These are phyloP conservation scores for Pythium volutum DNA, from an alignment of 352 stramenopile genomes.

Conservation along the genomic window DNA sequence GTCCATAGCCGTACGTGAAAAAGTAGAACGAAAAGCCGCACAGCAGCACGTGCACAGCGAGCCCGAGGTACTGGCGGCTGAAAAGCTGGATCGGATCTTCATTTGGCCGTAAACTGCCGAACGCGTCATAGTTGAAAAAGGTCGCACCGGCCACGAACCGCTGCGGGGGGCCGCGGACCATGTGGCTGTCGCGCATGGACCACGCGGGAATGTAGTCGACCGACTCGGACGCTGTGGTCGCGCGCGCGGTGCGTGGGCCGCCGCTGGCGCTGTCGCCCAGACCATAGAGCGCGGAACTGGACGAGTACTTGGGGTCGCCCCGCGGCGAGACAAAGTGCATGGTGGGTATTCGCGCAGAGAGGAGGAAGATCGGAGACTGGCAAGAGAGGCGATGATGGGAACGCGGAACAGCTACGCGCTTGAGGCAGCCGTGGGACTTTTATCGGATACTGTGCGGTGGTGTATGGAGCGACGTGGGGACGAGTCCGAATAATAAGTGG, in stretches of 20 bases:
- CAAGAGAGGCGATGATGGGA: too few relatives aligned
- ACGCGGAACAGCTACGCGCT: too few relatives aligned
- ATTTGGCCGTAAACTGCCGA: slow-evolving; percentile 24
- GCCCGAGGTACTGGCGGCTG: slow-evolving; percentile 16
- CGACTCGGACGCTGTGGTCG: slow-evolving; percentile 10
- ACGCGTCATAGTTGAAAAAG: slow-evolving; percentile 37
- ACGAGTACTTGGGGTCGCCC: slow-evolving; percentile 1
- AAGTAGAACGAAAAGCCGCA: slow-evolving; percentile 25
- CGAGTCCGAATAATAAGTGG: too few relatives aligned
- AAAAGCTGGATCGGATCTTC: slow-evolving; percentile 17
- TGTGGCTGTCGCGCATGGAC: neutral
- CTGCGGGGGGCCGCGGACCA: neutral
- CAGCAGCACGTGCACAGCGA: slow-evolving; percentile 19
- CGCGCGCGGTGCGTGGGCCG: neutral
- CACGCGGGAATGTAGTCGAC: slow-evolving; percentile 4
- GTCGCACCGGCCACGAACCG: slow-evolving; percentile 24
- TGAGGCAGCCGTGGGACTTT: too few relatives aligned
- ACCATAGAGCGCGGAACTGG: neutral
- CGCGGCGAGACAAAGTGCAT: neutral
- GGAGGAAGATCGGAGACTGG: too few relatives aligned
- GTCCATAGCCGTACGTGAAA: slow-evolving; percentile 21
- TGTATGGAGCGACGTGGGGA: too few relatives aligned
- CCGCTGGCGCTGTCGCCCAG: slow-evolving; percentile 1
- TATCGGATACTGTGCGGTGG: too few relatives aligned
- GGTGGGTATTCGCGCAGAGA: neutral